Evolutionary conservation across 441 rosid genomes (phyloP), one percentile per base, ranked within the genome.

Genomic region (Bocquillonia castaneifolia): DNA sequence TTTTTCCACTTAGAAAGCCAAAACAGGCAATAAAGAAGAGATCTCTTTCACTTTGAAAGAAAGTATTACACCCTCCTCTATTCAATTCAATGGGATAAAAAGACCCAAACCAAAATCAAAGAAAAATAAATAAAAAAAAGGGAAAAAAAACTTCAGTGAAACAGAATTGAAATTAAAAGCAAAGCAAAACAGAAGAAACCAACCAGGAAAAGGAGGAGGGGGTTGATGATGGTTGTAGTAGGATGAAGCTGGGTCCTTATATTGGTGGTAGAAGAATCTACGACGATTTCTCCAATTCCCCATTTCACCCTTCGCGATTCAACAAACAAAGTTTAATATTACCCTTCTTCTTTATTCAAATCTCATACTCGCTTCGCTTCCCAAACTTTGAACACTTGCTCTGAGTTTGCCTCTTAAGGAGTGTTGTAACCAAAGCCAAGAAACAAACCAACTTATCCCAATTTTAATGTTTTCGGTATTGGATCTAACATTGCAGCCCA

Each of bases 221-320:
- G 74, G 54, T 67, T 29, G n/a, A 13, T 17, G 47, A 6, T 48
- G 70, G 74, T 69, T 76, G 59, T 71, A 57, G 34, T 80, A 76
- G 72, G 81, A 77, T 17, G 53, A 47, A 8, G 81, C 45, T 23
- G 78, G 75, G 57, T 68, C n/a, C 23, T 20, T 69, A 28, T 72
- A 58, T 37, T 73, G 81, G 29, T 77, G 64, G 60, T 79, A 59
- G 60, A 69, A 60, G 68, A 71, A 76, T 76, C 85, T 71, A 26
- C 72, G 79, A 1, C 88, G 84, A 56, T 78, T 60, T 58, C 71
- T 73, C 92, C 92, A 87, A 28, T 77, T 87, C 6, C 88, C 88
- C 90, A 87, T 87, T 23, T 67, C 9, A 42, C 15, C 10, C 40
- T 51, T 36, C 1, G 13, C 44, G 42, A 6, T 50, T 36, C 53